Evolutionary conservation across 306 rosid genomes (phyloP), one percentile per base, ranked within the genome.

Genomic region (Fagus sylvatica): DNA sequence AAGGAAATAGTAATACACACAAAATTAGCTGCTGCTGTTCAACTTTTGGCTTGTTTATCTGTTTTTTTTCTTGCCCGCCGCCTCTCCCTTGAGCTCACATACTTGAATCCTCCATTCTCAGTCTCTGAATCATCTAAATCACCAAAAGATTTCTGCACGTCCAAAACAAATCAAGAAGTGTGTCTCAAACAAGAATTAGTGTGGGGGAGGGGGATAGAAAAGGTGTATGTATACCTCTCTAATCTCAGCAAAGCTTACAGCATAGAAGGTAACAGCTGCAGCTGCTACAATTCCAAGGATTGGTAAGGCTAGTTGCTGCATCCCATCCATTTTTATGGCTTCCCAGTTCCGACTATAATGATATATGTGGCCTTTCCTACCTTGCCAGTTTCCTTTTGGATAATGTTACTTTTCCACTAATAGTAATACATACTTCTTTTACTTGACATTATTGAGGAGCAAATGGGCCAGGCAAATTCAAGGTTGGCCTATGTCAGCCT

Each of bases 181-280:
- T 17, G 19, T 30, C 49, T 51, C 64, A 54, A 59, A 19, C 11
- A 0, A 61, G 17, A 19, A 51, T 16, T 5, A 37, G 2, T 53
- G 51, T 10, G 43, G 0, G 30, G 0, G 4, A 36, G 0, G 7
- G 41, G 60, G 6, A 13, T 7, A 3, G 33, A 13, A 40, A 8
- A 34, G 15, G 8, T 39, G 1, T 42, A 13, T 7, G 15, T 57
- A 13, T 80, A 89, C 94, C 94, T 91, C 93, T 80, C 89, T 85
- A 6, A 90, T 17, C 83, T 90, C 97, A 10, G 82, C 1, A 65
- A 92, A 92, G 87, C 97, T 92, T 0, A 92, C 95, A 3, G 82
- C 97, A 64, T 90, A 90, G 81, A 90, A 92, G 74, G 97, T 90
- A 8, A 79, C 83, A 34, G 93, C 95, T 19, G 97, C 94, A 39